Base-by-base conservation (phyloP, 257 asterid genomes). In the Eustoma russellianum region DNA sequence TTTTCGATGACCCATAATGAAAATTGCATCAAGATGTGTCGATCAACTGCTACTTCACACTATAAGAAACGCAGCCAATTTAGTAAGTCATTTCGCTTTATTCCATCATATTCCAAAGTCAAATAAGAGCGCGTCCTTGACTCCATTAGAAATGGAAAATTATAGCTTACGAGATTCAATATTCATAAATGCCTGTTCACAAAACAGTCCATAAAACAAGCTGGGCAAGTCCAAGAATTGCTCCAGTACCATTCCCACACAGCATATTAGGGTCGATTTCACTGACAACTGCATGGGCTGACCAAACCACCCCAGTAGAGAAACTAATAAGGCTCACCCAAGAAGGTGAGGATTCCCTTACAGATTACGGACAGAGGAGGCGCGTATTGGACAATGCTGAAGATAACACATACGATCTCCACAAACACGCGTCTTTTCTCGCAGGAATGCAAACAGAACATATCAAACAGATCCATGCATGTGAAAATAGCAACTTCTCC, bases 191-290 rank as follows among this genome's bases (percentile, higher is more conserved):
- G 3, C 2, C 30, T 24, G 30, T 24, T 24, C 30, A 24, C 30
- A 24, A 64, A 7, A 48, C 7, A 17, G 7, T 19, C 2, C 41
- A 59, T 6, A 86, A 56, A 1, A 18, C 0, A 2, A 86, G 80
- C 73, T 83, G 94, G 13, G 67, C 2, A 0, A 63, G 1, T 4
- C 79, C 77, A 10, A 77, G 59, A 0, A 70, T 3, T n/a, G 52
- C 78, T 64, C 92, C 95, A 50, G 66, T 7, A 10, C 95, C 94
- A 52, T 83, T 86, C 7, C 77, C 79, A 53, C 38, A 53, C 93
- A 76, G 62, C 43, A 86, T 70, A 33, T 65, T 79, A 15, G 67
- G 75, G 46, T 86, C 92, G 17, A 80, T 57, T 19, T 78, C 30
- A 24, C 30, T 62, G 62, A 83, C 74, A 16, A 66, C 49, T 46